These are phyloP conservation scores for Lathyrus tuberosus DNA, from an alignment of 306 rosid species.

Conservation along the genomic window DNA sequence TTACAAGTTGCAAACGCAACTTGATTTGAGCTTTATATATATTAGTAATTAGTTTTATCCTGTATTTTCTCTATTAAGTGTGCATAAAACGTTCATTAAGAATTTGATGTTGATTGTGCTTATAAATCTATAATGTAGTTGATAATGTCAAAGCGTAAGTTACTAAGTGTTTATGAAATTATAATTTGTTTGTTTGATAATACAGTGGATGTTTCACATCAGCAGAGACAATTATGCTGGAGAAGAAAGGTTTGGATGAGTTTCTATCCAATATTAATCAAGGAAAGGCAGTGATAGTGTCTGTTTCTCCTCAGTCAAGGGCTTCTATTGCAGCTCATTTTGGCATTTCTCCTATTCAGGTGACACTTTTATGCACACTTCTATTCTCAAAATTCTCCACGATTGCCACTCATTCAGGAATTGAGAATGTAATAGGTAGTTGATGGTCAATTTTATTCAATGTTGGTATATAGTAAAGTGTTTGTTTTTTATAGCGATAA, in stretches of 20 bases:
- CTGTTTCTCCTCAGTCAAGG: too few species aligned
- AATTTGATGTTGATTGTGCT: neutral
- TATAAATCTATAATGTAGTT: conserved; percentile 17
- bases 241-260: conserved; percentile 95
- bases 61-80: neutral
- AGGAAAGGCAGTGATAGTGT: conserved; percentile 72
- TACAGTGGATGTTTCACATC: too few species aligned
- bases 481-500: neutral
- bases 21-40: conserved; percentile 11
- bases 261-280: conserved; percentile 65
- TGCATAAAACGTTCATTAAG: neutral
- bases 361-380: too few species aligned
- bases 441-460: conserved; percentile 13
- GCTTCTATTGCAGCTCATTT: too few species aligned
- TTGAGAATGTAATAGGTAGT: too few species aligned
- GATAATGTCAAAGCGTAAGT: too few species aligned
- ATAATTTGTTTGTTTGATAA: too few species aligned
- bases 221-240: too few species aligned
- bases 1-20: neutral
- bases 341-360: conserved; percentile 83
- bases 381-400: too few species aligned
- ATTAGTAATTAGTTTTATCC: neutral
- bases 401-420: too few species aligned
- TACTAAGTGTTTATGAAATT: too few species aligned
- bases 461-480: neutral